Evolutionary conservation across 176 grass and related monocot genomes (phyloP).

Genomic region (Aegilops speltoides): DNA sequence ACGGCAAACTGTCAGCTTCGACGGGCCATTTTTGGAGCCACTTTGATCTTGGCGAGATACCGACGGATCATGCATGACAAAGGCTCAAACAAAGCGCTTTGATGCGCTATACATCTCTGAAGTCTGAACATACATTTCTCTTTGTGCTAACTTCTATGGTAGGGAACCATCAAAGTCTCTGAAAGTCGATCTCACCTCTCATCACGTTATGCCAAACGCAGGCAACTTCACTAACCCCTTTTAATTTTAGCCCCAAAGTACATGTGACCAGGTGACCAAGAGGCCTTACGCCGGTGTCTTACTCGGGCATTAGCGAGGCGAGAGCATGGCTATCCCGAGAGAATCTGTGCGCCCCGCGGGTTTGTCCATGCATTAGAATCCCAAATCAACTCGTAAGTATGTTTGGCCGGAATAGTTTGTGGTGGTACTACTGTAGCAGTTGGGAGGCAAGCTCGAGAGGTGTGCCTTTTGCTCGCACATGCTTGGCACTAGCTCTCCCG

Average conservation of each 20-base stretch:
- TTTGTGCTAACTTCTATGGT: background rate
- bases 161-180: no score
- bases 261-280: background rate
- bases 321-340: conserved; percentile 33
- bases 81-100: background rate
- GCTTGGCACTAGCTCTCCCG: conserved; percentile 21
- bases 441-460: conserved; percentile 19
- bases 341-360: conserved; percentile 38
- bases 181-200: no score
- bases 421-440: background rate
- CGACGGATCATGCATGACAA: background rate
- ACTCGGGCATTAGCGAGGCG: background rate
- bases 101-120: background rate
- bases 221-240: background rate
- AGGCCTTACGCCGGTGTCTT: background rate
- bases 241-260: background rate
- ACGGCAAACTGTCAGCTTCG: background rate
- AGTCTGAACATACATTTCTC: background rate
- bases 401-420: background rate
- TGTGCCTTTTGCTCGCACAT: background rate
- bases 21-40: background rate
- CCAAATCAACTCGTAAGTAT: conserved; percentile 4
- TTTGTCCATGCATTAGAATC: conserved; percentile 48
- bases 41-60: background rate
- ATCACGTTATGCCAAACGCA: background rate